Base-by-base conservation (phyloP, 192 early-diverging fungal species). In the Pilobolus umbonatus region DNA sequence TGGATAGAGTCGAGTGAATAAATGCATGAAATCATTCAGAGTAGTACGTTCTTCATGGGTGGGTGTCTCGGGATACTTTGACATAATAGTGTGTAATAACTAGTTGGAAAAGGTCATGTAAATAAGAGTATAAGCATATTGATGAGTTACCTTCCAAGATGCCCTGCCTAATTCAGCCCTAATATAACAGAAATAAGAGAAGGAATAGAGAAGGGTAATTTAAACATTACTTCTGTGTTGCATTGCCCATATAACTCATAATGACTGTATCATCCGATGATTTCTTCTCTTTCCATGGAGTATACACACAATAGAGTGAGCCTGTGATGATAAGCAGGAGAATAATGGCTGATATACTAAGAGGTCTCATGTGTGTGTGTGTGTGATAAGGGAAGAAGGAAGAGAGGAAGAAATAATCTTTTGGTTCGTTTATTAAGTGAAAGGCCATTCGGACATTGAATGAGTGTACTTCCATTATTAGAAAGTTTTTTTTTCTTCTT, bases 41-140 rank as follows among this genome's bases (percentile, higher is more conserved):
- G 92, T 85, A 28, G 76, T 67, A 57, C 87, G 70, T 71, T 98
- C 93, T 32, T 87, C 85, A 17, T 54, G 30, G 1, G 80, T 85
- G 14, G 96, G 96, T 14, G 87, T 72, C 35, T 80, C 57, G 5
- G 96, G 96, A 72, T 88, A 98, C 67, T 93, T 66, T 26, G 85
- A 83, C 28, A 85, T 88, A 88, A 96, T 98, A 5, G 92, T 93
- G 67, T 98, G 96, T 26, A 98, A 62, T 11, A 98, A 66, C 58
- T 90, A 52, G 5, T 26, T 28, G 3, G 15, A 24, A 53, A 38
- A 22, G n/a, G 24, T 31, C 25, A 39, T 2, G 9, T 4, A 17
- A 34, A 5, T 14, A 4, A 26, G 15, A 21, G 34, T 42, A 15
- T 52, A 1, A 8, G 34, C n/a, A 39, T 4, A 0, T 11, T 25